Conservation (phyloP, 306 rosid species). For the Morella rubra region DNA sequence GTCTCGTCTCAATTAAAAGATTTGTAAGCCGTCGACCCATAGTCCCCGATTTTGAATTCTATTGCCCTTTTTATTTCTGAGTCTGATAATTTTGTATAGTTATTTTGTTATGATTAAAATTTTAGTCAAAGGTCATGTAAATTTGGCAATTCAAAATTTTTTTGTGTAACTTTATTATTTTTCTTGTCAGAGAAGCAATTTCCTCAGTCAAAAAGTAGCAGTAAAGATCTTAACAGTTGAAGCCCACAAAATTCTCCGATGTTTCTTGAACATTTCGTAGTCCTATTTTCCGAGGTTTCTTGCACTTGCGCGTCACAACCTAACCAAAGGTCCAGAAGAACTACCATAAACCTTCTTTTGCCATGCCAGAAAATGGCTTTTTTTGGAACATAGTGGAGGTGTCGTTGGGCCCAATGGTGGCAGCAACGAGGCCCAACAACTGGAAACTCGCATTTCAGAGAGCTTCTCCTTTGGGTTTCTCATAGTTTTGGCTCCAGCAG, state of each 20-base stretch:
- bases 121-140: too few species aligned
- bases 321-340: background rate
- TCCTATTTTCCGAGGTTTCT: background rate
- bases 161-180: background rate
- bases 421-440: conserved; percentile 29
- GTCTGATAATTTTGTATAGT: too few species aligned
- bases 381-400: background rate
- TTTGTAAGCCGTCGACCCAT: too few species aligned
- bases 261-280: background rate
- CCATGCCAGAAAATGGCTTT: background rate
- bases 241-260: background rate
- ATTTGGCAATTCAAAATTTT: too few species aligned
- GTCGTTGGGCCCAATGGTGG: conserved; percentile 43
- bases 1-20: too few species aligned
- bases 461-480: conserved; percentile 19
- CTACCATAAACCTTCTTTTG: background rate
- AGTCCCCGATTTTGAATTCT: too few species aligned
- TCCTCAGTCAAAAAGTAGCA: background rate
- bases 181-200: background rate
- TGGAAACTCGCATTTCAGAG: background rate
- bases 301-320: background rate
- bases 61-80: too few species aligned
- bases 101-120: too few species aligned
- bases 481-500: conserved; percentile 22
- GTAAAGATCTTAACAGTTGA: background rate